These are phyloP conservation scores for Trichoderma simmonsii DNA, from an alignment of 2,329 filamentous ascomycete species.

Conservation along the genomic window DNA sequence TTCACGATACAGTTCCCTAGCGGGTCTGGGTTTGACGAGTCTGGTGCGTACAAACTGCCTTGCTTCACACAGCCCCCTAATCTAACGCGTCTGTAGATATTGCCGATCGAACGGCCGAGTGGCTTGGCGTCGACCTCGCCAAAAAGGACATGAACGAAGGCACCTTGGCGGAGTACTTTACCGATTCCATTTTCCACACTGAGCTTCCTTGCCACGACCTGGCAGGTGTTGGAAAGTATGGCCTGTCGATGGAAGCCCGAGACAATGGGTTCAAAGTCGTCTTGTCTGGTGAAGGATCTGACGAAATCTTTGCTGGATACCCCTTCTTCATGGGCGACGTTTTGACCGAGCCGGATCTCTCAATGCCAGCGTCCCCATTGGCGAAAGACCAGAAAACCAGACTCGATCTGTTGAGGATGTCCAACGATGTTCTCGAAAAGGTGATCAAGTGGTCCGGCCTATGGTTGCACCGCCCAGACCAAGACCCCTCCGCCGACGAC, in stretches of 20 bases:
- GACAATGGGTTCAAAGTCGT: not conserved
- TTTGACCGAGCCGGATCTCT: not conserved
- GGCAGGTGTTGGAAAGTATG: not conserved
- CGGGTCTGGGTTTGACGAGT: not conserved
- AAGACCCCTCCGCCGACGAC: not conserved
- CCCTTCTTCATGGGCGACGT: not conserved
- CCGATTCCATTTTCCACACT: not conserved
- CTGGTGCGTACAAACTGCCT: not conserved
- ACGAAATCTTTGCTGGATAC: not conserved
- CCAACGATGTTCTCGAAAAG: not conserved
- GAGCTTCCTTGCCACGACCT: not conserved
- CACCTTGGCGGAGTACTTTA: not conserved
- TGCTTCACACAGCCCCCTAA: not conserved
- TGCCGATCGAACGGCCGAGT: not conserved
- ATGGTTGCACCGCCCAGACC: not conserved
- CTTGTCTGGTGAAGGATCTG: not conserved
- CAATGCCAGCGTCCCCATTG: not conserved
- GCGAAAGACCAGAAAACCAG: not conserved
- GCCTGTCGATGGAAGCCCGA: not conserved
- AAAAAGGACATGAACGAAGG: not conserved
- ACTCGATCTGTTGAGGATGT: not conserved
- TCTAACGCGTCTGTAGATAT: not conserved
- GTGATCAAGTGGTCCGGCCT: not conserved
- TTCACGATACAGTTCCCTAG: not conserved
- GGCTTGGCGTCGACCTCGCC: not conserved